These are phyloP conservation scores for Pholiota adiposa DNA, from an alignment of 1,284 basidiomycete genomes.

Conservation along the genomic window DNA sequence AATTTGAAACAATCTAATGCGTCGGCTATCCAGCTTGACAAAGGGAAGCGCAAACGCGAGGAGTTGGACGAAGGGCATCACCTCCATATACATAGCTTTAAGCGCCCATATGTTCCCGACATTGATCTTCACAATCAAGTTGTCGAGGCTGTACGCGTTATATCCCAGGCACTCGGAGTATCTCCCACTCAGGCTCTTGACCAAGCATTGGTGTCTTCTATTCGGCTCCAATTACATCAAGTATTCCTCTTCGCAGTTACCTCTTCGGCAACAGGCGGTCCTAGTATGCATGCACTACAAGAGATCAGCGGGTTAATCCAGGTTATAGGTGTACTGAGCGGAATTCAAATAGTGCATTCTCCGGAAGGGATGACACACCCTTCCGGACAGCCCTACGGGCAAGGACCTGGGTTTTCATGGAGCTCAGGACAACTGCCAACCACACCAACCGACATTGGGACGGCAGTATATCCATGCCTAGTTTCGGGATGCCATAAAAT, in stretches of 20 bases:
- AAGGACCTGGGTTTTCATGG: constrained; percentile 37
- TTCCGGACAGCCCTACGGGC: constrained; percentile 22
- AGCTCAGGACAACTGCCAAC: constrained; percentile 31
- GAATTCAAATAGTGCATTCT: constrained; percentile 66
- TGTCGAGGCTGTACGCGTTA: constrained; percentile 57
- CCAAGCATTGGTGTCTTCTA: constrained; percentile 60
- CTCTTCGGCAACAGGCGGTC: constrained; percentile 56
- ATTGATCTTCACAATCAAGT: constrained; percentile 54
- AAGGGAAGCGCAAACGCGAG: constrained; percentile 71
- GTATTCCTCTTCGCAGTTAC: constrained; percentile 77
- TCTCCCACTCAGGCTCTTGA: constrained; percentile 50
- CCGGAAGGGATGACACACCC: constrained; percentile 33
- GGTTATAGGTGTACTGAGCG: constrained; percentile 75
- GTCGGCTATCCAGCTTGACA: constrained; percentile 58
- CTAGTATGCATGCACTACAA: constrained; percentile 60
- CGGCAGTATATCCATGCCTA: constrained; percentile 77
- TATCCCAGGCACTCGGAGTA: constrained; percentile 50
- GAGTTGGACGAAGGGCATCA: constrained; percentile 50
- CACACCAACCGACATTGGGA: constrained; percentile 56
- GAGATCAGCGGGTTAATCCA: constrained; percentile 78
- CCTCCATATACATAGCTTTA: constrained; percentile 38
- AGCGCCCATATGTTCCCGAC: constrained; percentile 47
- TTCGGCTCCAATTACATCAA: constrained; percentile 71
- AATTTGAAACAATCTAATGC: constrained; percentile 64
- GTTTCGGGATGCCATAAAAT: constrained; percentile 62